phyloP scores from a whole-genome alignment of 768 basidiomycete species.

The Naganishia vishniacii region DNA sequence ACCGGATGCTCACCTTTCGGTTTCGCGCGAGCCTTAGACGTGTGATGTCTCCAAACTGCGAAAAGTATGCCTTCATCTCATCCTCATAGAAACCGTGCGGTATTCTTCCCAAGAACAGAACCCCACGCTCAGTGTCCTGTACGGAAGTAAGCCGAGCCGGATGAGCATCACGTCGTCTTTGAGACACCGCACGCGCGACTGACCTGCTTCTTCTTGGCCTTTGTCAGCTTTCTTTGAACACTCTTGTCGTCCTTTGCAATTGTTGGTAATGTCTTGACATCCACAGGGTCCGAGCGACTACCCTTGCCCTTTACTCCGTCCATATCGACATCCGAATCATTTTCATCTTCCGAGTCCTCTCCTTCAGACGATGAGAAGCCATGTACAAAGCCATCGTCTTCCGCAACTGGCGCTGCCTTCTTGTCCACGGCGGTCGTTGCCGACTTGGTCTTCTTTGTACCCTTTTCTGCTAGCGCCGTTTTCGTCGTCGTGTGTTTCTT shows the following conservation, averaged over 20 bases:
- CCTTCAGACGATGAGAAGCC: slow-evolving; percentile 56
- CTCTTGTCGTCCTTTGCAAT: slow-evolving; percentile 79
- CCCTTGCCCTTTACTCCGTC: slow-evolving; percentile 49
- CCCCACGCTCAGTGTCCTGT: slow-evolving; percentile 67
- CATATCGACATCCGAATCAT: slow-evolving; percentile 51
- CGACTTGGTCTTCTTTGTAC: slow-evolving; percentile 28
- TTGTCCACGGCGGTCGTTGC: too few species aligned
- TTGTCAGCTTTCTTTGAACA: slow-evolving; percentile 60
- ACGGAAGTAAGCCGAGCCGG: not conserved
- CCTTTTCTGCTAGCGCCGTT: slow-evolving; percentile 24
- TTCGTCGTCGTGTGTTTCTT: slow-evolving; percentile 16
- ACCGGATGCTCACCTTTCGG: slow-evolving; percentile 60
- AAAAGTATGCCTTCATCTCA: slow-evolving; percentile 83
- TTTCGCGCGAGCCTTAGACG: slow-evolving; percentile 86
- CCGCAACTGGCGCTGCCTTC: slow-evolving; percentile 28
- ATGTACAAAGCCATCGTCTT: slow-evolving; percentile 51
- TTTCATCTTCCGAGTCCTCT: slow-evolving; percentile 64
- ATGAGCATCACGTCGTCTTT: not conserved
- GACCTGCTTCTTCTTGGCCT: slow-evolving; percentile 63
- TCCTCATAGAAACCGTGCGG: slow-evolving; percentile 98
- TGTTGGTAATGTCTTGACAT: slow-evolving; percentile 71
- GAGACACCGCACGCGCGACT: slow-evolving; percentile 35
- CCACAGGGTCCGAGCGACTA: slow-evolving; percentile 48
- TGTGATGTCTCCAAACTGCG: slow-evolving; percentile 86
- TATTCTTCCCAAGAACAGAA: slow-evolving; percentile 79